A percentile compares a stretch with the other conserved stretches of the same genome.
Evolutionary conservation across 768 basidiomycete genomes (phyloP).

Genomic region (Agaricus subrufescens): DNA sequence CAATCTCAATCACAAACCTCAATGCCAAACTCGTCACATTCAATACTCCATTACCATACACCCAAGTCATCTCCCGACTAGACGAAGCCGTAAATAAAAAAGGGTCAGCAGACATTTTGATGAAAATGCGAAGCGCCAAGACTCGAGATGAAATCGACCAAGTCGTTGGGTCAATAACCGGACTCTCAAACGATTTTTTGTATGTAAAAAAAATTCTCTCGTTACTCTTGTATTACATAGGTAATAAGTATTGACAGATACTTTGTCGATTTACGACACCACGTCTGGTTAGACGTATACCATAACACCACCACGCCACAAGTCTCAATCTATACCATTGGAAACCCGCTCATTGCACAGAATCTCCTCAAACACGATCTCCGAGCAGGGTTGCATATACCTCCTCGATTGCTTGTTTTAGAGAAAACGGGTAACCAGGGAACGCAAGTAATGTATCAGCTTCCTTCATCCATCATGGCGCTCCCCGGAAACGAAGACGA

Average conservation of each 20-base stretch:
- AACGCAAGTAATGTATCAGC: slow-evolving; percentile 40
- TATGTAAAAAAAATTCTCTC: slow-evolving; percentile 19
- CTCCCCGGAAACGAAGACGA: slow-evolving; percentile 20
- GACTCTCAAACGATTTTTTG: slow-evolving; percentile 37
- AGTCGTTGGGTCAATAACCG: slow-evolving; percentile 23
- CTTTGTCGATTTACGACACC: slow-evolving; percentile 33
- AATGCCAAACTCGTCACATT: slow-evolving; percentile 37
- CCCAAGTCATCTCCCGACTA: slow-evolving; percentile 39
- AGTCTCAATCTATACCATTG: slow-evolving; percentile 39
- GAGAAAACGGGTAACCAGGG: slow-evolving; percentile 34
- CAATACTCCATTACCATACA: slow-evolving; percentile 33
- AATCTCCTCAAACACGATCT: slow-evolving; percentile 37
- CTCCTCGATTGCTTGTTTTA: slow-evolving; percentile 38
- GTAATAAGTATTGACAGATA: slow-evolving; percentile 26
- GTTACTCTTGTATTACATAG: not conserved
- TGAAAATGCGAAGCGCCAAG: slow-evolving; percentile 18
- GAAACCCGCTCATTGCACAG: slow-evolving; percentile 48
- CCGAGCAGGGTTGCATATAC: slow-evolving; percentile 36
- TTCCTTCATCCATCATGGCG: slow-evolving; percentile 42
- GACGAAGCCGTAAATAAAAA: slow-evolving; percentile 37
- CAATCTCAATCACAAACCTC: slow-evolving; percentile 29
- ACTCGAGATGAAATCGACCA: slow-evolving; percentile 34
- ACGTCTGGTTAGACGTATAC: slow-evolving; percentile 28
- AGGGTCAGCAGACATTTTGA: slow-evolving; percentile 22
- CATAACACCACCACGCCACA: slow-evolving; percentile 21